Evolutionary conservation across 768 basidiomycete species (phyloP).

Genomic region (Boletus reticuloceps): DNA sequence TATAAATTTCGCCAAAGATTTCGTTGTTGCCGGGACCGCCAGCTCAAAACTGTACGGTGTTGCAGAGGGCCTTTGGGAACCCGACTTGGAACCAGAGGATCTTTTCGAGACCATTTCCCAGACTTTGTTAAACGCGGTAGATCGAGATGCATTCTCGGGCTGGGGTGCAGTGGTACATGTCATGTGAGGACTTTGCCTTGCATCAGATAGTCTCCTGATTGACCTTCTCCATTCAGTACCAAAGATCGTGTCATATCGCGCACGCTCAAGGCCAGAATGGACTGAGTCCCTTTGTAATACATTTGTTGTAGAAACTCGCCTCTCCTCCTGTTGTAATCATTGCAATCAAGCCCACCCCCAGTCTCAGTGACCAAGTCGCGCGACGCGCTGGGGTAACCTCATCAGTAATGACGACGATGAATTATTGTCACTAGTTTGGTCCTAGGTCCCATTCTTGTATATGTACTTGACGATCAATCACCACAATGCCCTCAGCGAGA

Average conservation of each 20-base stretch:
- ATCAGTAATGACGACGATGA: too few relatives aligned
- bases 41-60: constrained; percentile 92
- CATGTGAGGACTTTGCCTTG: constrained; percentile 59
- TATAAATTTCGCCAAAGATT: constrained; percentile 93
- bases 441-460: neutral
- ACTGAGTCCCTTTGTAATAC: constrained; percentile 43
- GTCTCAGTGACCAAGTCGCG: too few relatives aligned
- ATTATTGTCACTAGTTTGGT: too few relatives aligned
- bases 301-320: constrained; percentile 19
- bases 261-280: constrained; percentile 89
- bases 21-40: constrained; percentile 94
- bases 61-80: constrained; percentile 98
- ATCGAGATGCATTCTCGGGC: constrained; percentile 94
- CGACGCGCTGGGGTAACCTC: too few relatives aligned
- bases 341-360: neutral
- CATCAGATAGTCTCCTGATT: constrained; percentile 5
- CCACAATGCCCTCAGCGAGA: constrained; percentile 1
- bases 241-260: constrained; percentile 78
- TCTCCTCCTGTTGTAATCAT: neutral
- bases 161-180: constrained; percentile 97
- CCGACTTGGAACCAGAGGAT: constrained; percentile 93
- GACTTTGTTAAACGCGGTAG: constrained; percentile 90
- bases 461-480: neutral
- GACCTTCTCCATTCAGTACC: constrained; percentile 42
- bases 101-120: constrained; percentile 98